Percentiles rank a stretch among this genome's conserved stretches.
phyloP scores from a whole-genome alignment of 805 yeast genomes.

The Saccharomycodes ludwigii region DNA sequence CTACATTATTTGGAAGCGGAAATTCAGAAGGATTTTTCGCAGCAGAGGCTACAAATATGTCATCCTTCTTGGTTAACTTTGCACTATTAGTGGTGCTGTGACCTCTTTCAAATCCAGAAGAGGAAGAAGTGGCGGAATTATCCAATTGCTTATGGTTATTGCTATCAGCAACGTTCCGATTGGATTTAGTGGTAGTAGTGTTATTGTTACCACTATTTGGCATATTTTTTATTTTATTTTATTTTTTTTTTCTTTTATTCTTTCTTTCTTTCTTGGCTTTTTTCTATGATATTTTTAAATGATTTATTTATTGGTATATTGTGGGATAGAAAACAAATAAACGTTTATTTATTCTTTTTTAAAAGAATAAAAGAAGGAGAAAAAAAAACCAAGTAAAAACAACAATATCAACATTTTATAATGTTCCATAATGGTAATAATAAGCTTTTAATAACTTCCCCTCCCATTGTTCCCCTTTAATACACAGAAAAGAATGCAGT shows the following conservation, averaged over 20 bases:
- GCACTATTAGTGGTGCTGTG: neutral
- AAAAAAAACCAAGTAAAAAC: no score
- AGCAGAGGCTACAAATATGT: slow-evolving; percentile 15
- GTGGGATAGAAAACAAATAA: no score
- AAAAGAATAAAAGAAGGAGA: no score
- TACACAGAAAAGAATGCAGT: no score
- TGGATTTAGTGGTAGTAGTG: slow-evolving; percentile 2
- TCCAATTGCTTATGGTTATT: no score
- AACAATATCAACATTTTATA: no score
- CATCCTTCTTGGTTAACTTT: neutral
- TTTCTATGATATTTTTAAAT: no score
- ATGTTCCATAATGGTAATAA: no score
- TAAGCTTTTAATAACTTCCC: no score
- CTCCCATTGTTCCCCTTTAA: no score
- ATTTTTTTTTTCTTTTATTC: slow-evolving; percentile 1
- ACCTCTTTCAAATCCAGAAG: neutral
- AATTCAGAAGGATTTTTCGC: slow-evolving; percentile 13
- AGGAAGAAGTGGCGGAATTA: neutral
- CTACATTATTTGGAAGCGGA: slow-evolving; percentile 16
- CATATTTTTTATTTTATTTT: neutral
- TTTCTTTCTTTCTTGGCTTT: neutral
- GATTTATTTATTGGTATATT: no score
- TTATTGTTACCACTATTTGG: neutral
- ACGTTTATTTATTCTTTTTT: no score
- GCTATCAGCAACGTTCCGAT: slow-evolving; percentile 2